Base-by-base conservation (phyloP, 768 basidiomycete genomes). In the Galerina marginata region DNA sequence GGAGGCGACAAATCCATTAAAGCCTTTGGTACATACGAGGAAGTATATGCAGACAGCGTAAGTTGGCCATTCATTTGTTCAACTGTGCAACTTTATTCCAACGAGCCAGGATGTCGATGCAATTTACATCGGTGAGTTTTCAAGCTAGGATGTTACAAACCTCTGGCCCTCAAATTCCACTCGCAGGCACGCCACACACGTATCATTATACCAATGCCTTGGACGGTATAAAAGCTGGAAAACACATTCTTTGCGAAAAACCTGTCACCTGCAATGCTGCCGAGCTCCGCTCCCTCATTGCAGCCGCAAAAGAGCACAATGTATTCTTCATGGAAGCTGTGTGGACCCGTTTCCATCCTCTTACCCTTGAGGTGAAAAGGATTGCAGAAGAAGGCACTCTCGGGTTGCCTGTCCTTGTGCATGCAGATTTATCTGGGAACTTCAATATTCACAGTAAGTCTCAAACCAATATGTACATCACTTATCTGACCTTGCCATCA, bases 271-370 rank as follows among this genome's bases (percentile, higher is more conserved):
- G 80, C 62, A 95, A 93, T 68, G 78, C 82, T 5, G 83, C 87
- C 2, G 93, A 96, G 69, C 79, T 93, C 20, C 83, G 85, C n/a
- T 84, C 87, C 47, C 81, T 96, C 23, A 77, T 94, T 16, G 76
- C 76, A 9, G 82, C 92, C 16, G 93, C 95, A 2, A 90, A 90
- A 72, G 85, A 92, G 70, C 78, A 89, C 66, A 84, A 87, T 15
- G 82, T 94, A 1, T 96, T 96, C 79, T 85, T 96, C 67, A 95
- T 96, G 93, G 95, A 96, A 75, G 93, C 91, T 0, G 79, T 94
- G 74, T 94, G 93, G 92, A 93, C 93, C 38, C 82, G 91, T 38
- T 93, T 92, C 79, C 88, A 90, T 58, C 90, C 91, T 11, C 81
- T 91, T 60, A 77, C 80, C 9, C 68, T 78, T 15, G 90, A 90